Evolutionary conservation across 139 green algal genomes (phyloP), one percentile per base, ranked within the genome.

Genomic region (Asterochloris sp.): DNA sequence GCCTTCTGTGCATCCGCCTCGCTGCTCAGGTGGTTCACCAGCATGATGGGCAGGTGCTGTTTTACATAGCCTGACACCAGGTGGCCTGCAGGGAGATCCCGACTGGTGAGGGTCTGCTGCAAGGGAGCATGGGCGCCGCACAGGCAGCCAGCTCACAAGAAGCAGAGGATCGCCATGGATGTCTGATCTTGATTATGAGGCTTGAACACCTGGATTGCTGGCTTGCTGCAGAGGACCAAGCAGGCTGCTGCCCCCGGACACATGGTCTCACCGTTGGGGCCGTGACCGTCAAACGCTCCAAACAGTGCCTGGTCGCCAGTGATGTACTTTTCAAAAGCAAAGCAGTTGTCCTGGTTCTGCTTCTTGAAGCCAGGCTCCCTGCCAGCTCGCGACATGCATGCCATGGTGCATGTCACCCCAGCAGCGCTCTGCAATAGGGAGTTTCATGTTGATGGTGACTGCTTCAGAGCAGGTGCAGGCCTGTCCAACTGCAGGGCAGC

Each of bases 271-370:
- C 94, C 94, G 66, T 96, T 86, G 11, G 93, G 92, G 1, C 94
- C 94, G 78, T 98, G 94, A 12, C 94, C 94, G 78, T 98, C 94
- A 85, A 98, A 91, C 0, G 91, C 93, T 0, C 90, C 92, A 84
- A 95, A 94, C 27, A 98, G 84, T 9, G 90, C 91, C 78, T 96
- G 90, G 66, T 94, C 89, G 69, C 90, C 87, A 2, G 86, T 86
- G 75, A 96, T 92, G 87, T 93, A 96, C 84, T 95, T 92, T 71
- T 94, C 91, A 89, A 92, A 95, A 0, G 92, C 92, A 84, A 96
- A 96, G 86, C 90, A 95, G 84, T 92, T 95, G 89, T 98, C 93
- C 85, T 98, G 94, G 86, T 98, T 98, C 16, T 87, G 92, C 79
- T 98, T 98, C 82, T 95, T 95, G 80, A 92, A 92, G 54, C 89